Evolutionary conservation across 2,329 filamentous ascomycete genomes (phyloP).

Genomic region (Calycina herbarum): DNA sequence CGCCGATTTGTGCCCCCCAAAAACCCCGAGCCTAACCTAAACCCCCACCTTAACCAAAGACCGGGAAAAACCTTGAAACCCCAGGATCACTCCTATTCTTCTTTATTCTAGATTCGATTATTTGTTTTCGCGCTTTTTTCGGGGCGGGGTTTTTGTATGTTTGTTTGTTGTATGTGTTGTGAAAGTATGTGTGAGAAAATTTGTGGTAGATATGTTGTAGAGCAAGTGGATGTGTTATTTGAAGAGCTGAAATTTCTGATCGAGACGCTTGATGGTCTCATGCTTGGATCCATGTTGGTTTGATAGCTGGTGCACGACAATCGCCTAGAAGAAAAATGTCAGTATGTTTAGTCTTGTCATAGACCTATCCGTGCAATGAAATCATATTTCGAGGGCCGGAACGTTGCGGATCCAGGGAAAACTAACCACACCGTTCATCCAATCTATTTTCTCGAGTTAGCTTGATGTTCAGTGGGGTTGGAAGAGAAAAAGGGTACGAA

Average conservation of each 20-base stretch:
- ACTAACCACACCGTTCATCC: conserved; percentile 35
- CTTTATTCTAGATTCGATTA: conserved; percentile 6
- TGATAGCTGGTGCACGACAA: conserved; percentile 29
- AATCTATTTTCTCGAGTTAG: conserved; percentile 27
- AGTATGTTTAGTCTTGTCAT: background rate
- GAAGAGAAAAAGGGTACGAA: conserved; percentile 20
- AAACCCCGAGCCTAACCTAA: background rate
- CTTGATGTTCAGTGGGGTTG: conserved; percentile 2
- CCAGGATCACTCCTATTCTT: conserved; percentile 4
- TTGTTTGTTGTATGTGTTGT: background rate
- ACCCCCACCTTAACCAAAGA: background rate
- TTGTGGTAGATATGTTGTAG: background rate
- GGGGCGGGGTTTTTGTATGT: background rate
- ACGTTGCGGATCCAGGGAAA: background rate
- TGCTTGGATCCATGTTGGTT: conserved; percentile 25
- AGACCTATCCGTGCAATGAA: background rate
- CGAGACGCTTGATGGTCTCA: background rate
- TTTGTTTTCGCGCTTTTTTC: background rate
- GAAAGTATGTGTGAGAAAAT: background rate
- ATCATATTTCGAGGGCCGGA: background rate
- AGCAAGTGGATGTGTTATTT: background rate
- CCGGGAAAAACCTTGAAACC: background rate
- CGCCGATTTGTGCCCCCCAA: background rate
- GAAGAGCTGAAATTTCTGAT: background rate
- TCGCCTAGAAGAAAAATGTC: conserved; percentile 23